Evolutionary conservation across 2,329 filamentous ascomycete genomes (phyloP).

Genomic region (Aspergillus oerlinghausenensis): DNA sequence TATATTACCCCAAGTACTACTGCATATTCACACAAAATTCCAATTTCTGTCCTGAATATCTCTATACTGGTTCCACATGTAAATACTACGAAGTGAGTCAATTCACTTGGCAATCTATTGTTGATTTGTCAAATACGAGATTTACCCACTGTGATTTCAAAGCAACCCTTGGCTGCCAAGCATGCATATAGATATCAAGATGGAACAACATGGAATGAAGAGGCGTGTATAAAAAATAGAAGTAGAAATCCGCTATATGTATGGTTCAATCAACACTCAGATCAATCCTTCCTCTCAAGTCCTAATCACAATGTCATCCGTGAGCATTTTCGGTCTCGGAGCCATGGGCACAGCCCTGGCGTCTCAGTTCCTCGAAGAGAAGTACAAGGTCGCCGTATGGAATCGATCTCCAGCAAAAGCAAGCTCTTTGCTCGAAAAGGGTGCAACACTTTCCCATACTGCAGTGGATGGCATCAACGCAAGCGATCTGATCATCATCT

Average conservation of each 20-base stretch:
- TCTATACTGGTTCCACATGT: background rate
- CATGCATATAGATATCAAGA: background rate
- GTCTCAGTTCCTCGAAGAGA: constrained; percentile 3
- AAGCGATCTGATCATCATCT: constrained; percentile 7
- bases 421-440: constrained; percentile 1
- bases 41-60: background rate
- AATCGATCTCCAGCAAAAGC: constrained; percentile 9
- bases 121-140: background rate
- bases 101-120: background rate
- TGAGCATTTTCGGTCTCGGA: constrained; percentile 12
- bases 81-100: background rate
- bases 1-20: background rate
- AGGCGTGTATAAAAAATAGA: background rate
- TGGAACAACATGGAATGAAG: background rate
- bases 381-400: constrained; percentile 8
- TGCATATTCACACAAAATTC: background rate
- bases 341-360: constrained; percentile 11
- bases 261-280: background rate
- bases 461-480: background rate
- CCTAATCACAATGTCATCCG: background rate
- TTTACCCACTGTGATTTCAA: background rate
- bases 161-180: background rate
- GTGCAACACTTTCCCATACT: constrained; percentile 1
- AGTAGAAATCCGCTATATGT: background rate
- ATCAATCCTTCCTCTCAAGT: background rate